Conservation (phyloP, 2,329 filamentous ascomycete genomes). For the Sporothrix pallida region DNA sequence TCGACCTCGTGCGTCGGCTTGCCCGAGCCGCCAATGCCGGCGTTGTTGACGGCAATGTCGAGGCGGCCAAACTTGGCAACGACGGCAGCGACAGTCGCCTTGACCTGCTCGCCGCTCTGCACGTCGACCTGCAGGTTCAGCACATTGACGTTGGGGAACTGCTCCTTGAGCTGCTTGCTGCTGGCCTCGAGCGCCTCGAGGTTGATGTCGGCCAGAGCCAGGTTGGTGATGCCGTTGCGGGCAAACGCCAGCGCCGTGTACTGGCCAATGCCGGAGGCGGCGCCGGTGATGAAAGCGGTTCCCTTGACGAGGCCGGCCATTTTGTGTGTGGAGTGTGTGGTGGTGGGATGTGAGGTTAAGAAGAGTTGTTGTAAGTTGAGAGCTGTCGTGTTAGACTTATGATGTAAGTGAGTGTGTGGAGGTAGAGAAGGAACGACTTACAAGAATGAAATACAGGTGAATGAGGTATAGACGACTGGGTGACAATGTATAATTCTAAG, state of each 20-base stretch:
- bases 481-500: too few relatives aligned
- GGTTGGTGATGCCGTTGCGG: conserved; percentile 53
- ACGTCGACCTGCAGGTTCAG: conserved; percentile 53
- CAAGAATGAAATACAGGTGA: not conserved
- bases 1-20: conserved; percentile 53
- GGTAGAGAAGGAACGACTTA: not conserved
- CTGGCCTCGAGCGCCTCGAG: conserved; percentile 44
- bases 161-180: conserved; percentile 44
- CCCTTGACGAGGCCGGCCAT: conserved; percentile 33
- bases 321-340: not conserved
- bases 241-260: conserved; percentile 55
- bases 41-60: conserved; percentile 62
- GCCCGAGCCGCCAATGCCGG: conserved; percentile 55
- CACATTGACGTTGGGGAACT: conserved; percentile 48
- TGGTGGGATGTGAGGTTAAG: not conserved
- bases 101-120: conserved; percentile 50
- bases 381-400: conserved; percentile 3
- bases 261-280: conserved; percentile 53
- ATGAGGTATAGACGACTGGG: too few relatives aligned
- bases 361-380: not conserved
- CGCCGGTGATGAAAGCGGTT: conserved; percentile 37
- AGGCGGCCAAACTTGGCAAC: conserved; percentile 57
- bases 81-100: conserved; percentile 50
- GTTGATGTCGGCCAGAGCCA: conserved; percentile 56
- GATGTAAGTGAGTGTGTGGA: not conserved